Evolutionary conservation across 208 protist genomes (phyloP), one percentile per base, ranked within the genome.

Genomic region (Acanthamoeba culbertsoni): DNA sequence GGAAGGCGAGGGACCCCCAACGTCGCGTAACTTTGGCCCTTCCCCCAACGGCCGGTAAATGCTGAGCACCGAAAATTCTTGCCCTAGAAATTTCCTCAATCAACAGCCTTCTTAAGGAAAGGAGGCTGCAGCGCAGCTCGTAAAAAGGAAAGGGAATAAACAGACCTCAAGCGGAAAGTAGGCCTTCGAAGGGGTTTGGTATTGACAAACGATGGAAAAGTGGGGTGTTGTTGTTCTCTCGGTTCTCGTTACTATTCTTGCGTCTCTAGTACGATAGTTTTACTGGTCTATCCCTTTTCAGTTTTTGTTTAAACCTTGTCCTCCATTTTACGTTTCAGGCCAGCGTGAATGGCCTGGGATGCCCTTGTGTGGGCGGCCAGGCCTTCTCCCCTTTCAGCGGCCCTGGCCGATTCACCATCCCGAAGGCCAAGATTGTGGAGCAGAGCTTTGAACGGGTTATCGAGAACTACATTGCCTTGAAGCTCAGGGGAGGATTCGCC

Each of bases 331-430:
- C 53, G 53, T 16, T 23, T 31, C 12, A 65, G 59, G 14, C 59
- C 59, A 35, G 5, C n/a, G 59, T 65, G 59, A 82, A 82, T 33
- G 71, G 71, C 48, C 53, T 89, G 45, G 79, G 79, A 18, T 89
- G 79, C 28, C 79, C 79, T 33, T 89, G 79, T 28, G 79, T 89
- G 4, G n/a, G 23, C 4, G 79, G 79, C 31, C 79, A 89, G n/a
- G 79, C 79, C 45, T 89, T 89, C 53, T 23, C 79, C 4, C 79
- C 79, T 23, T 65, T 18, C 40, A 65, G 26, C 40, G 79, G 79
- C 33, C 79, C 79, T 23, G 79, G 79, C 26, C 45, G 79, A 46
- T 46, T 63, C 16, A 46, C 40, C 26, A 28, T 89, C 33, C 79
- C 79, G 0, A 12, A 59, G 18, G 1, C 16, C 28, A 89, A 89